phyloP scores from a whole-genome alignment of 192 early-diverging fungal genomes.

The Pecoramyces ruminantium region DNA sequence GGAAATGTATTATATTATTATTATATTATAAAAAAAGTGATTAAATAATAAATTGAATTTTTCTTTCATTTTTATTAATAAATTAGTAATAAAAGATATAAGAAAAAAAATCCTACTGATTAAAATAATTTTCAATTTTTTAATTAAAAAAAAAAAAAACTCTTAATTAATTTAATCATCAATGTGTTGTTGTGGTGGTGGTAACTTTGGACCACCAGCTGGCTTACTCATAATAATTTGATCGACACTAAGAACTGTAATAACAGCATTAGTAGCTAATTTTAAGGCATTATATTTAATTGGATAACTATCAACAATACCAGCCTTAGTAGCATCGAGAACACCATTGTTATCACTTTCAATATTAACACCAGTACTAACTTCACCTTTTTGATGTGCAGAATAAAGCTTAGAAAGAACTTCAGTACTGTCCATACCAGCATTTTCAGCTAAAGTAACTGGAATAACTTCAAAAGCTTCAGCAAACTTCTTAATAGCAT shows the following conservation, averaged over 20 bases:
- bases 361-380: constrained; percentile 61
- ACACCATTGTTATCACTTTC: constrained; percentile 49
- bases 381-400: constrained; percentile 57
- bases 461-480: constrained; percentile 90
- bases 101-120: too few relatives aligned
- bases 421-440: constrained; percentile 79
- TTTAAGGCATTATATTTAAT: constrained; percentile 80
- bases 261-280: constrained; percentile 76
- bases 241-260: constrained; percentile 90
- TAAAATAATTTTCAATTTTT: too few relatives aligned
- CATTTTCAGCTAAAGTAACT: constrained; percentile 84
- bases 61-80: too few relatives aligned
- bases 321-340: constrained; percentile 53
- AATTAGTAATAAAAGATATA: too few relatives aligned
- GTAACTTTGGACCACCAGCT: not conserved
- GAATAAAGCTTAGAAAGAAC: constrained; percentile 81
- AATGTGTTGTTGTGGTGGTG: not conserved
- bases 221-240: constrained; percentile 29
- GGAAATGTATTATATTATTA: too few relatives aligned
- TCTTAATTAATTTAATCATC: not conserved
- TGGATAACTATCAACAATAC: constrained; percentile 63
- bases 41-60: too few relatives aligned
- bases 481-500: constrained; percentile 89
- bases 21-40: too few relatives aligned
- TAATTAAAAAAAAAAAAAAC: too few relatives aligned